A percentile compares a stretch with the other conserved stretches of the same genome.
Conservation (phyloP, 805 yeast genomes). For the Barnettozyma siamensis region DNA sequence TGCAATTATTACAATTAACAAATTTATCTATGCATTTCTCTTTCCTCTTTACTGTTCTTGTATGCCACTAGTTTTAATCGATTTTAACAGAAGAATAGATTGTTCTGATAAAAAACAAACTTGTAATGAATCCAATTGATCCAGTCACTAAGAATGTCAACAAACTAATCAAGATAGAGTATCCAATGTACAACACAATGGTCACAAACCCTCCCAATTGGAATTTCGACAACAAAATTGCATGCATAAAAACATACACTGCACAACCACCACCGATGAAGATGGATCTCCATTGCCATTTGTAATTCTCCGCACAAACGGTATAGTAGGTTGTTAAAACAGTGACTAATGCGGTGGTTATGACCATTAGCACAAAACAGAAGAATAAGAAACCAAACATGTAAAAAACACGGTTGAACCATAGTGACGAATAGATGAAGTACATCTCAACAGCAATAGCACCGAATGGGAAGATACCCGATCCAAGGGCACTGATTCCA, state of each 20-base stretch:
- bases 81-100: constrained; percentile 85
- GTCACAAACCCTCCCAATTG: constrained; percentile 71
- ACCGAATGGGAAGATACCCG: constrained; percentile 93
- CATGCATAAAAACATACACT: constrained; percentile 76
- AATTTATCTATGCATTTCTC: too few species aligned
- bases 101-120: constrained; percentile 65
- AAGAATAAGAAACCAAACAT: constrained; percentile 96
- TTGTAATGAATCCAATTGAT: constrained; percentile 74
- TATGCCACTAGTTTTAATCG: too few species aligned
- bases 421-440: constrained; percentile 82
- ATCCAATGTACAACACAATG: constrained; percentile 74
- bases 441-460: constrained; percentile 93
- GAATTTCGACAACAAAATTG: constrained; percentile 67
- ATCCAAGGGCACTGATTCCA: constrained; percentile 58
- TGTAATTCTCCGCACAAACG: constrained; percentile 85
- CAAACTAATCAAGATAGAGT: constrained; percentile 65
- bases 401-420: constrained; percentile 92
- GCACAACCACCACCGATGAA: constrained; percentile 88
- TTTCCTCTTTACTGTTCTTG: too few species aligned
- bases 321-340: constrained; percentile 76
- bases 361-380: constrained; percentile 75
- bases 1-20: too few species aligned
- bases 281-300: constrained; percentile 96
- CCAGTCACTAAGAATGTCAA: constrained; percentile 82
- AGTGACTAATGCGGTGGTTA: constrained; percentile 78